A percentile compares a stretch with the other conserved stretches of the same genome.
Conservation (phyloP, 495 filamentous ascomycete genomes). For the Xylona heveae region DNA sequence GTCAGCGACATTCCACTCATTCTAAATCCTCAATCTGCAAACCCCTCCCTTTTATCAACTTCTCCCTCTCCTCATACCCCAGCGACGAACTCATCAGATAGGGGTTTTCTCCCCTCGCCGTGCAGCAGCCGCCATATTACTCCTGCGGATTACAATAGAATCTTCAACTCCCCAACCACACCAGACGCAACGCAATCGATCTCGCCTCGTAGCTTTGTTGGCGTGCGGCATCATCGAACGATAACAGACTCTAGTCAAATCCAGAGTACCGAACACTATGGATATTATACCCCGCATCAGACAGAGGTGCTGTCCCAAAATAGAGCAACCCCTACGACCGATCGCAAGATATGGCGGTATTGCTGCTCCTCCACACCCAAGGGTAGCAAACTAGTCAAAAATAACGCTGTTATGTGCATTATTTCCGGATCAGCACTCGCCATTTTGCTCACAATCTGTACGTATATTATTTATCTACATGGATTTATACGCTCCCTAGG, state of each 20-base stretch:
- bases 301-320: too few relatives aligned
- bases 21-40: not conserved
- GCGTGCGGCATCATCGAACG: not conserved
- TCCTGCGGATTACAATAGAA: not conserved
- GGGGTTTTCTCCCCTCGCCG: not conserved
- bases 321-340: too few relatives aligned
- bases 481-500: not conserved
- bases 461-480: slow-evolving; percentile 8
- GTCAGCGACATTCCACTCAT: too few relatives aligned
- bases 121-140: slow-evolving; percentile 1
- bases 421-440: slow-evolving; percentile 31
- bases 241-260: not conserved
- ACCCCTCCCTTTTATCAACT: not conserved
- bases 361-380: slow-evolving; percentile 30
- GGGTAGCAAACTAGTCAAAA: slow-evolving; percentile 26
- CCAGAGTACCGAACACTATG: not conserved
- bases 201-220: not conserved
- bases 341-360: slow-evolving; percentile 1
- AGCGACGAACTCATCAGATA: not conserved
- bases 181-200: not conserved
- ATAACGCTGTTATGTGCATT: slow-evolving; percentile 34
- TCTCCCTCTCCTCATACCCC: not conserved
- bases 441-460: slow-evolving; percentile 36
- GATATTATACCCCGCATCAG: too few relatives aligned
- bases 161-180: not conserved